phyloP scores from a whole-genome alignment of 768 basidiomycete species.

The Mycena galopus region DNA sequence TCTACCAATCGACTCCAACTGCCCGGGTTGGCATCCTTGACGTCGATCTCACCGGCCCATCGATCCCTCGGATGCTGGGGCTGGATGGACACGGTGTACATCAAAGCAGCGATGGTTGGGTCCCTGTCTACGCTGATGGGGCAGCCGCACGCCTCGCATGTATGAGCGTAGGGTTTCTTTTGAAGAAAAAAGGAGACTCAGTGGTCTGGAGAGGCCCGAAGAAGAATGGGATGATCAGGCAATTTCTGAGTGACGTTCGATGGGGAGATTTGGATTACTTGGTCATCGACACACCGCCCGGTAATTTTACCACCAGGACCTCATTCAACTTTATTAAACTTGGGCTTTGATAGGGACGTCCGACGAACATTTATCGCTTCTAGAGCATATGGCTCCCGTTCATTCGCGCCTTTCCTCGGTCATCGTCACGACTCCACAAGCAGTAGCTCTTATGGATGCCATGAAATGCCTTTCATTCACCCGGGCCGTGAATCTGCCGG shows the following conservation, averaged over 20 bases:
- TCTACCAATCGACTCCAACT: constrained; percentile 76
- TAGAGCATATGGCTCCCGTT: constrained; percentile 92
- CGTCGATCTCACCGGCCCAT: constrained; percentile 94
- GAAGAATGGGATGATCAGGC: constrained; percentile 98
- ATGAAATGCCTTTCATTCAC: constrained; percentile 98
- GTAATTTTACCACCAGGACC: constrained; percentile 57
- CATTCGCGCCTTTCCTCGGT: constrained; percentile 84
- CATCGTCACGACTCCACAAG: constrained; percentile 97
- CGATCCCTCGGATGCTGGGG: constrained; percentile 95
- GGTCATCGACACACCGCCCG: constrained; percentile 96
- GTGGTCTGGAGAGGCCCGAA: constrained; percentile 99
- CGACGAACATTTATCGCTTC: constrained; percentile 95
- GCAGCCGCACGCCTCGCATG: constrained; percentile 80
- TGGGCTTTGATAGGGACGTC: constrained; percentile 82
- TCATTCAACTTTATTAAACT: constrained; percentile 36
- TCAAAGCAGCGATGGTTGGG: constrained; percentile 97
- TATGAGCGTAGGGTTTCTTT: constrained; percentile 97
- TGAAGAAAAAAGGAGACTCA: constrained; percentile 91
- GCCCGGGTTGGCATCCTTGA: constrained; percentile 91
- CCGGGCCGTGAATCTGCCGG: constrained; percentile 85
- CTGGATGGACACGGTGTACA: constrained; percentile 90
- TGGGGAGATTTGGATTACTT: constrained; percentile 96
- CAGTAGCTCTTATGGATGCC: constrained; percentile 94
- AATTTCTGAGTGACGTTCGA: constrained; percentile 93
- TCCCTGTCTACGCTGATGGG: constrained; percentile 96